These are phyloP conservation scores for Podosphaera leucotricha DNA, from an alignment of 2,329 filamentous ascomycete species.

Conservation along the genomic window DNA sequence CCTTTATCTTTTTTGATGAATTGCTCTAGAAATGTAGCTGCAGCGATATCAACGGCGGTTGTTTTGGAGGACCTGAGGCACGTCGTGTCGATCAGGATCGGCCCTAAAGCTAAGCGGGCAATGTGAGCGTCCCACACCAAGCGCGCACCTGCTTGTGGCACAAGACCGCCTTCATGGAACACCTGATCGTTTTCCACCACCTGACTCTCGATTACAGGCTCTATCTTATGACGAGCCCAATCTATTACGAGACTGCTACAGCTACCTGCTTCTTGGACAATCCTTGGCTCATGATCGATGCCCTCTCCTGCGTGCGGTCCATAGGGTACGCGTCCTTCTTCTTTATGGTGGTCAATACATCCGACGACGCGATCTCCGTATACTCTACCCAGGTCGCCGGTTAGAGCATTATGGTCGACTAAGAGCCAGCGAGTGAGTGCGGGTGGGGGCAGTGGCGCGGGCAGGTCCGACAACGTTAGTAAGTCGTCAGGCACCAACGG, in stretches of 20 bases:
- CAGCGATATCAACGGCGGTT: slow-evolving; percentile 32
- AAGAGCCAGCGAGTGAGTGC: slow-evolving; percentile 44
- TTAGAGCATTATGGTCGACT: slow-evolving; percentile 58
- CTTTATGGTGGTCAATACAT: slow-evolving; percentile 58
- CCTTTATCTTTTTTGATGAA: slow-evolving; percentile 12
- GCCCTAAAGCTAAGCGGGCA: slow-evolving; percentile 42
- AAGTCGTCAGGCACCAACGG: slow-evolving; percentile 37
- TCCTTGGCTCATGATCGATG: slow-evolving; percentile 26
- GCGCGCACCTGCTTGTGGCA: slow-evolving; percentile 10
- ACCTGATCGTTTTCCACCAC: slow-evolving; percentile 17
- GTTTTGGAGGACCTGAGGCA: slow-evolving; percentile 43
- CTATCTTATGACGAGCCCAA: slow-evolving; percentile 32
- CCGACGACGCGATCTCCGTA: slow-evolving; percentile 33
- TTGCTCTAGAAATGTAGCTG: slow-evolving; percentile 34
- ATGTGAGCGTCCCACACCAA: slow-evolving; percentile 27
- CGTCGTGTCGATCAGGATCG: slow-evolving; percentile 50
- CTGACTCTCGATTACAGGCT: slow-evolving; percentile 8
- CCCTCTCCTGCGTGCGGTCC: slow-evolving; percentile 19
- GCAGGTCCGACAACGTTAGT: slow-evolving; percentile 37
- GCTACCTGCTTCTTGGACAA: slow-evolving; percentile 45
- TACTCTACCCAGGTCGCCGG: slow-evolving; percentile 31
- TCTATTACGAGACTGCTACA: slow-evolving; percentile 48
- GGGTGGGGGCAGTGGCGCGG: slow-evolving; percentile 18
- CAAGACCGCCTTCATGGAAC: neutral
- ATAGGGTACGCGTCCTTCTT: slow-evolving; percentile 32